A percentile compares a stretch with the other conserved stretches of the same genome.
phyloP scores from a whole-genome alignment of 371 early-diverging fungal genomes.

The Mortierella sp. region DNA sequence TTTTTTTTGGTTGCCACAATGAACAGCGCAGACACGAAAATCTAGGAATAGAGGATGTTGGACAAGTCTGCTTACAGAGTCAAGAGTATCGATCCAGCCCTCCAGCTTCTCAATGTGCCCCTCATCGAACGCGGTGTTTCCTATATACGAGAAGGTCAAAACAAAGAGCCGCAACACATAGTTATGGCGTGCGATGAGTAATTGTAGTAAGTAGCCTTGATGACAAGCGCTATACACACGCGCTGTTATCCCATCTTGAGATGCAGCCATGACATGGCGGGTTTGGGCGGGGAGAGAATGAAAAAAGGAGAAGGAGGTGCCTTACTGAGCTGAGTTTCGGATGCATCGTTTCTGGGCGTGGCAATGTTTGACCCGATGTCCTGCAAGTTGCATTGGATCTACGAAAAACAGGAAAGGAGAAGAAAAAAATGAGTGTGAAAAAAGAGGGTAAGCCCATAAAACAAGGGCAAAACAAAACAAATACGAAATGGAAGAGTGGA shows the following conservation, averaged over 20 bases:
- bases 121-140: conserved; percentile 83
- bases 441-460: neutral
- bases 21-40: neutral
- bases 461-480: neutral
- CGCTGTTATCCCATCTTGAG: neutral
- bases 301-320: neutral
- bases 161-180: no score
- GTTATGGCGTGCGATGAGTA: no score
- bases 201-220: neutral
- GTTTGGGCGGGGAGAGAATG: neutral
- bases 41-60: neutral
- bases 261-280: neutral
- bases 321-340: conserved; percentile 66
- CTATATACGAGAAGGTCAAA: conserved; percentile 33
- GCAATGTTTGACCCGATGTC: conserved; percentile 94
- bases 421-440: neutral
- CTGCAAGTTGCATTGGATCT: conserved; percentile 92
- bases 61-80: conserved; percentile 54
- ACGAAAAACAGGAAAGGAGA: neutral
- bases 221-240: neutral
- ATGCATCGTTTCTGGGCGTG: conserved; percentile 81
- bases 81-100: conserved; percentile 87
- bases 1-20: neutral
- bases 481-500: neutral
- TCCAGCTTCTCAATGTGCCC: conserved; percentile 77